A percentile compares a stretch with the other conserved stretches of the same genome.
These are phyloP conservation scores for Micractinium sp. DNA, from an alignment of 139 green algal species.

Conservation along the genomic window DNA sequence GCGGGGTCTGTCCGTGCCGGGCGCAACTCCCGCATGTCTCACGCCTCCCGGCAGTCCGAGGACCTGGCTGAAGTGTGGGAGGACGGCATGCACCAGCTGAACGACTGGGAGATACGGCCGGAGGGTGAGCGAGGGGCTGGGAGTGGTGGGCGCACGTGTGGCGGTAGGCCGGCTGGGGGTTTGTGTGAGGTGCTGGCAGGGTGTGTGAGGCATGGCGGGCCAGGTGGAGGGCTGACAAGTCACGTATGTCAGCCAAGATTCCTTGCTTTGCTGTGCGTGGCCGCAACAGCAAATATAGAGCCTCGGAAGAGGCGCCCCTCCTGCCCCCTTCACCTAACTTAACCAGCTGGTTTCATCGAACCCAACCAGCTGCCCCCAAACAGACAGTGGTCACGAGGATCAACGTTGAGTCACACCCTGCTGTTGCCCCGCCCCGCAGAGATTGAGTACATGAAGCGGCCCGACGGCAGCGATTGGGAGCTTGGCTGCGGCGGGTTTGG, in stretches of 20 bases:
- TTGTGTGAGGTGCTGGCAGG: neutral
- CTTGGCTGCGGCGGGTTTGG: conserved; percentile 53
- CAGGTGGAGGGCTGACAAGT: no score
- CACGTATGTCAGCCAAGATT: no score
- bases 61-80: neutral
- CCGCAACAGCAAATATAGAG: no score
- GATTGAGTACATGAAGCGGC: conserved; percentile 38
- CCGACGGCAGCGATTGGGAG: conserved; percentile 49
- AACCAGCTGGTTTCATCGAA: no score
- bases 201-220: neutral
- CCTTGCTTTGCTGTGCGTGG: no score
- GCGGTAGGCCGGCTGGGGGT: no score
- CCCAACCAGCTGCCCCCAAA: neutral
- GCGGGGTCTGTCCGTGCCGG: neutral
- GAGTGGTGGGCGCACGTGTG: no score
- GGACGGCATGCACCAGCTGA: neutral
- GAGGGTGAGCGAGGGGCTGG: neutral
- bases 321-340: no score
- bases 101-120: neutral
- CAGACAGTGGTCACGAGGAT: no score
- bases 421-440: neutral
- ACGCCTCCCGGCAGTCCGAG: no score
- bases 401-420: neutral
- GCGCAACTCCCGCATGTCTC: neutral
- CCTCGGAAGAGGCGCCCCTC: no score